These are phyloP conservation scores for Blastobotrys muscicola DNA, from an alignment of 805 yeast genomes.

Conservation along the genomic window DNA sequence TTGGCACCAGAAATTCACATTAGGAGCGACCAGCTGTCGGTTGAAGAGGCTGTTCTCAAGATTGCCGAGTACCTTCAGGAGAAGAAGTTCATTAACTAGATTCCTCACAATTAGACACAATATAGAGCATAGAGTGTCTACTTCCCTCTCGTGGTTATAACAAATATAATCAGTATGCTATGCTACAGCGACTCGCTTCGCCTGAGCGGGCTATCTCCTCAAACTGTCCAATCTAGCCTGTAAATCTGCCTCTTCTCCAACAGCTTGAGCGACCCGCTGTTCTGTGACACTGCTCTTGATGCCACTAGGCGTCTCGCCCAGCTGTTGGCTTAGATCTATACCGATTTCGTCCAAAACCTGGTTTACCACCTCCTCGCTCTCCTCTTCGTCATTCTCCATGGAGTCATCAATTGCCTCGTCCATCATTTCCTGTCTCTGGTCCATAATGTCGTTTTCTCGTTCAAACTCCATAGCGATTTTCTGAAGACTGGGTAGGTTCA, in stretches of 20 bases:
- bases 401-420: constrained; percentile 97
- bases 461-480: constrained; percentile 93
- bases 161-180: too few relatives aligned
- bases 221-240: constrained; percentile 83
- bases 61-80: constrained; percentile 47
- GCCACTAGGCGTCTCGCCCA: constrained; percentile 38
- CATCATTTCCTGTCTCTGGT: constrained; percentile 97
- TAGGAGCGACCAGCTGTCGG: constrained; percentile 56
- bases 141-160: too few relatives aligned
- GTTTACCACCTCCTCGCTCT: constrained; percentile 82
- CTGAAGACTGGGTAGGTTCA: constrained; percentile 85
- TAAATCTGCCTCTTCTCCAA: constrained; percentile 64
- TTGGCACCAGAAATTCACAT: constrained; percentile 73
- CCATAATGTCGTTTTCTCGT: constrained; percentile 91
- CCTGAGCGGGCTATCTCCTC: constrained; percentile 36
- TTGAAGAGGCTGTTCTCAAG: constrained; percentile 72
- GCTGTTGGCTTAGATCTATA: constrained; percentile 55
- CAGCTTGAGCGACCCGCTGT: constrained; percentile 46
- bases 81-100: constrained; percentile 6
- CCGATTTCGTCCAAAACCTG: constrained; percentile 95
- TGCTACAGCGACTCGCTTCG: neutral
- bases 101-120: neutral
- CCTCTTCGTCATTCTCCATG: constrained; percentile 84
- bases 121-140: neutral
- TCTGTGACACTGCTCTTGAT: constrained; percentile 21